Conservation (phyloP, 768 basidiomycete species). For the Lepiota venenata region DNA sequence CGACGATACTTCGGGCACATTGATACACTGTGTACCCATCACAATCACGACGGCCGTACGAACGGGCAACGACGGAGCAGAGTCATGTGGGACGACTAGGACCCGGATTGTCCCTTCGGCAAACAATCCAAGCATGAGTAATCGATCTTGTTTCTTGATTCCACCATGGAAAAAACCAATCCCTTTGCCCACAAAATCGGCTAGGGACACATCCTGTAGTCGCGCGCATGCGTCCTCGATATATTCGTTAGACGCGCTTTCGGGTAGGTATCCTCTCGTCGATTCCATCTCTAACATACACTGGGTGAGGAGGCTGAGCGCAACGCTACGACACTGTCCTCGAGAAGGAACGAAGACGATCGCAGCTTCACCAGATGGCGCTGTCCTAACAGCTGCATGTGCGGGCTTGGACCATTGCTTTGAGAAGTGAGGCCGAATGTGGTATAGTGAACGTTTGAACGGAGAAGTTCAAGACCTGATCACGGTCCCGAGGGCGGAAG, state of each 20-base stretch:
- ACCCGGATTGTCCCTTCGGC: conserved; percentile 77
- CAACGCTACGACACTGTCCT: conserved; percentile 67
- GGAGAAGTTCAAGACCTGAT: conserved; percentile 67
- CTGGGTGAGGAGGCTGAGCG: conserved; percentile 84
- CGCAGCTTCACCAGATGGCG: conserved; percentile 42
- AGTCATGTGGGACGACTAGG: conserved; percentile 77
- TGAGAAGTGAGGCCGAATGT: conserved; percentile 83
- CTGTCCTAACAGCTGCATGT: conserved; percentile 64
- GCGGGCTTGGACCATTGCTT: conserved; percentile 91
- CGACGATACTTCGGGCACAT: conserved; percentile 27
- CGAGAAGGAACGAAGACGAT: conserved; percentile 91
- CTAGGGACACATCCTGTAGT: conserved; percentile 59
- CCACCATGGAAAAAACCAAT: conserved; percentile 86
- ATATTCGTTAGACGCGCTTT: conserved; percentile 42
- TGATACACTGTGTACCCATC: conserved; percentile 88
- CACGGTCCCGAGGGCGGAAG: conserved; percentile 82
- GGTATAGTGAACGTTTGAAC: conserved; percentile 82
- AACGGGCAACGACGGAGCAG: conserved; percentile 88
- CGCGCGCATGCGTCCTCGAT: conserved; percentile 57
- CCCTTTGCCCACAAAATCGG: conserved; percentile 78
- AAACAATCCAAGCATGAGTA: conserved; percentile 76
- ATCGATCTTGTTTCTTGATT: conserved; percentile 62
- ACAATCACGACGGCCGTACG: conserved; percentile 79
- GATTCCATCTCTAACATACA: conserved; percentile 74
- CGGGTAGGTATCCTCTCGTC: conserved; percentile 63